phyloP scores from a whole-genome alignment of 169 alveolate species.

The Eimeria acervulina region DNA sequence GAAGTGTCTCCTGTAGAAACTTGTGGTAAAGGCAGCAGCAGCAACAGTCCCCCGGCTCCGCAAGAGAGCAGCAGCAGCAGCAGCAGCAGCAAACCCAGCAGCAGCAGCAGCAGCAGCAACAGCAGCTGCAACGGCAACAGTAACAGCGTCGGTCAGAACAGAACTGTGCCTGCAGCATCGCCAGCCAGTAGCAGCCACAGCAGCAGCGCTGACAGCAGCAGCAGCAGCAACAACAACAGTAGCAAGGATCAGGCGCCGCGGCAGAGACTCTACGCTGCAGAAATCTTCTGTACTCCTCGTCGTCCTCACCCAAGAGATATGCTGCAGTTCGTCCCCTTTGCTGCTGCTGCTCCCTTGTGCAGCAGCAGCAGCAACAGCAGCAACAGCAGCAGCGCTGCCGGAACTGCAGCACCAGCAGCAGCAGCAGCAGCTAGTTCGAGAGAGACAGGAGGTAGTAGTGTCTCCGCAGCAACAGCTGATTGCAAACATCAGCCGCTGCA shows the following conservation, averaged over 20 bases:
- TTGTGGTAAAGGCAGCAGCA: not conserved
- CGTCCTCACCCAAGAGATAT: too few relatives aligned
- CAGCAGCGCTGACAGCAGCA: too few relatives aligned
- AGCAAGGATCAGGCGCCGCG: not conserved
- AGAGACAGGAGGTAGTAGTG: not conserved
- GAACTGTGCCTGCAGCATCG: too few relatives aligned
- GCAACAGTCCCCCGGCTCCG: not conserved
- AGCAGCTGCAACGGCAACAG: too few relatives aligned
- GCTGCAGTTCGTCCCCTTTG: not conserved
- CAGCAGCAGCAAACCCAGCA: conserved; percentile 12
- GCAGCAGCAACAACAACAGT: too few relatives aligned
- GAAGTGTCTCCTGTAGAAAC: not conserved
- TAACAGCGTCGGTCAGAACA: too few relatives aligned
- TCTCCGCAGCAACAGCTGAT: not conserved
- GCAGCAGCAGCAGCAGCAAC: not conserved
- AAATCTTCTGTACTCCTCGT: not conserved
- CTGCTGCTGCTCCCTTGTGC: too few relatives aligned
- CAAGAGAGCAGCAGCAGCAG: not conserved
- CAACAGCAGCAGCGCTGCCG: not conserved
- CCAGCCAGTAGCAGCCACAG: not conserved
- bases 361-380: not conserved
- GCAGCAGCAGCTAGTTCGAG: not conserved
- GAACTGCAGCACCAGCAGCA: not conserved
- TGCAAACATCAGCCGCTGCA: not conserved
- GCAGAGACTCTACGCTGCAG: not conserved